Percentiles rank a stretch among this genome's conserved stretches.
phyloP scores from a whole-genome alignment of 2,329 filamentous ascomycete species.

The Arthrobotrys megalospora region DNA sequence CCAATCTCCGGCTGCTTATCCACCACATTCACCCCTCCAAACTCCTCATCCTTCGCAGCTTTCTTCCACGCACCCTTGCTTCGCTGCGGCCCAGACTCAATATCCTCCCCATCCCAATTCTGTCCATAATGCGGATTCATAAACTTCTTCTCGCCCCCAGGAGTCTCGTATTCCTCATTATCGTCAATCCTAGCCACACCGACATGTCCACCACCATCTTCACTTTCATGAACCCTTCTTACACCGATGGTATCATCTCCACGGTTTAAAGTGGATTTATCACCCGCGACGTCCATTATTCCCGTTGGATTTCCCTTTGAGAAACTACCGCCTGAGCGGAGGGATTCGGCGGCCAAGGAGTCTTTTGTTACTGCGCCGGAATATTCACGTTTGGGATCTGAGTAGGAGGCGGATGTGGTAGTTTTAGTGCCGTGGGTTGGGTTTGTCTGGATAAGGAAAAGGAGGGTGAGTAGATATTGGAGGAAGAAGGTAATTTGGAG shows the following conservation, averaged over 20 bases:
- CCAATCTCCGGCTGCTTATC: slow-evolving; percentile 60
- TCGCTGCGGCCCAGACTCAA: background rate
- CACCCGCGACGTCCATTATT: slow-evolving; percentile 43
- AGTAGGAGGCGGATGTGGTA: slow-evolving; percentile 45
- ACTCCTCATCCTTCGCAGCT: slow-evolving; percentile 18
- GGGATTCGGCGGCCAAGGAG: slow-evolving; percentile 63
- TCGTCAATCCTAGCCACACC: slow-evolving; percentile 13
- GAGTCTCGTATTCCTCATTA: slow-evolving; percentile 18
- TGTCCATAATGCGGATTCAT: slow-evolving; percentile 12
- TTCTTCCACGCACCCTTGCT: background rate
- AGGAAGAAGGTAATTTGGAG: background rate
- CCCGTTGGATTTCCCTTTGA: slow-evolving; percentile 61
- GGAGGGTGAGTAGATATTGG: background rate
- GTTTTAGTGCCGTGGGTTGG: slow-evolving; percentile 62
- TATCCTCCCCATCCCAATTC: slow-evolving; percentile 26
- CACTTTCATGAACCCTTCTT: slow-evolving; percentile 40
- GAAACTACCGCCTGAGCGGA: slow-evolving; percentile 59
- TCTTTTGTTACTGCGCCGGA: slow-evolving; percentile 62
- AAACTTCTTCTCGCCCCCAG: slow-evolving; percentile 5
- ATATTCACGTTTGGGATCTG: slow-evolving; percentile 60
- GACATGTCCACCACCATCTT: slow-evolving; percentile 10
- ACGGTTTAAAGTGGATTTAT: slow-evolving; percentile 53
- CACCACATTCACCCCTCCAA: slow-evolving; percentile 52
- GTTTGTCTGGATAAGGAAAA: slow-evolving; percentile 52
- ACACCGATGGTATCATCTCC: slow-evolving; percentile 54